Base-by-base conservation (phyloP, 2,329 filamentous ascomycete genomes). In the Davidsoniella eucalypti region DNA sequence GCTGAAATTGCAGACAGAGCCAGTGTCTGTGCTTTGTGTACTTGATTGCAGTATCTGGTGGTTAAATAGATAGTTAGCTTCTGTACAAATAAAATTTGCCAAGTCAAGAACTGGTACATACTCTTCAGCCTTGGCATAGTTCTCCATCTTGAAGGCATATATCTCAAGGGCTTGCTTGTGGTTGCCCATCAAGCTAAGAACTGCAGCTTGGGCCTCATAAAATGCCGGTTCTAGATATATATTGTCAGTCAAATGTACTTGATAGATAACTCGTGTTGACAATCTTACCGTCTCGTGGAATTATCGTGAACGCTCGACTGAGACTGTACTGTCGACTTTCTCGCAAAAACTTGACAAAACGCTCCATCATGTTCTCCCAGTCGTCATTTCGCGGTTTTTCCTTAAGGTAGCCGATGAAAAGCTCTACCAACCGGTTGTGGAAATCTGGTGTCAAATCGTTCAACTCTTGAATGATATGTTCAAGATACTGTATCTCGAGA, bases 131-230 rank as follows among this genome's bases (percentile, higher is more conserved):
- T 94, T 96, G 10, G 68, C 69, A 55, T 85, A 90, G 62, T 94
- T 82, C 57, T 84, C 70, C 63, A 98, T 76, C 63, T 90, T 92
- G 67, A 95, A 98, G 25, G 96, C 90, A 62, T 94, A 98, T 48
- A 98, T 94, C 61, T 92, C 84, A n/a, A 98, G 69, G 0, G 92
- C 92, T 65, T 96, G 87, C 61, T 87, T 88, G 66, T 98, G 88
- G 58, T 90, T 83, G 5, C 86, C 87, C 85, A 96, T 94, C 58
- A 92, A 93, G 64, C 86, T 87, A 38, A 96, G 76, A 17, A 96
- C 81, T 42, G 96, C 82, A 5, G 92, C 92, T 54, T 90, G 80
- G 2, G 87, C 80, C 62, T 96, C 90, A 63, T 84, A 94, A 59
- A 95, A 95, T 2, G 77, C 72, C 0, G 87, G 71, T 61, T 95